A percentile compares a stretch with the other conserved stretches of the same genome.
Conservation (phyloP, 441 rosid genomes). For the Kokia cookei region DNA sequence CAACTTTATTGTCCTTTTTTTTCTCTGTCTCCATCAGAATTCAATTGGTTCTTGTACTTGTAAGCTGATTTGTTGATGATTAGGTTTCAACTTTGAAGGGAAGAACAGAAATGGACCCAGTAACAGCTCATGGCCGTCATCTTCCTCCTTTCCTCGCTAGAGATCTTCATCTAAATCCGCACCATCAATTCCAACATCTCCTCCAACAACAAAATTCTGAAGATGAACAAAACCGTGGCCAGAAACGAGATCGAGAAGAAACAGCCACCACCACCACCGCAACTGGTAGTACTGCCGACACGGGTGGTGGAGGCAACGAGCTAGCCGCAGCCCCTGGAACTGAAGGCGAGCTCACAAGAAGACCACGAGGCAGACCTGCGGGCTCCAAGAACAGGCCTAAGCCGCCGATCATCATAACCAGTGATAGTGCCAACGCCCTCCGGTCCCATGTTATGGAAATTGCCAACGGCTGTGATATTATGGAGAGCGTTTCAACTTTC, state of each 20-base stretch:
- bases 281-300: slow-evolving; percentile 13
- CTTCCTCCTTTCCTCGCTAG: slow-evolving; percentile 72
- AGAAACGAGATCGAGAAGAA: slow-evolving; percentile 60
- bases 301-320: slow-evolving; percentile 25
- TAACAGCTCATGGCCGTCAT: slow-evolving; percentile 56
- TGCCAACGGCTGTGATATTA: slow-evolving; percentile 59
- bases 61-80: neutral
- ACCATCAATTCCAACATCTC: slow-evolving; percentile 51
- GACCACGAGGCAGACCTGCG: slow-evolving; percentile 80
- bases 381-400: slow-evolving; percentile 84
- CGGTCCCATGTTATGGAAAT: slow-evolving; percentile 87
- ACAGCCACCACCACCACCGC: slow-evolving; percentile 20
- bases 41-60: neutral
- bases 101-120: slow-evolving; percentile 50
- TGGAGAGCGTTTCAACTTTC: slow-evolving; percentile 65
- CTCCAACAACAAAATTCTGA: slow-evolving; percentile 41
- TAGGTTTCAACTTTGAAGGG: neutral
- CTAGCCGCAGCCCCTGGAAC: slow-evolving; percentile 14
- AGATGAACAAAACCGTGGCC: slow-evolving; percentile 41
- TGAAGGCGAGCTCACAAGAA: slow-evolving; percentile 48
- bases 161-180: slow-evolving; percentile 66
- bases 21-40: slow-evolving; percentile 2
- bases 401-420: slow-evolving; percentile 75
- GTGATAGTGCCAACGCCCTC: slow-evolving; percentile 87
- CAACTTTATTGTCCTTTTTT: neutral